phyloP scores from a whole-genome alignment of 352 stramenopile species.

The Phytopythium helicoides region DNA sequence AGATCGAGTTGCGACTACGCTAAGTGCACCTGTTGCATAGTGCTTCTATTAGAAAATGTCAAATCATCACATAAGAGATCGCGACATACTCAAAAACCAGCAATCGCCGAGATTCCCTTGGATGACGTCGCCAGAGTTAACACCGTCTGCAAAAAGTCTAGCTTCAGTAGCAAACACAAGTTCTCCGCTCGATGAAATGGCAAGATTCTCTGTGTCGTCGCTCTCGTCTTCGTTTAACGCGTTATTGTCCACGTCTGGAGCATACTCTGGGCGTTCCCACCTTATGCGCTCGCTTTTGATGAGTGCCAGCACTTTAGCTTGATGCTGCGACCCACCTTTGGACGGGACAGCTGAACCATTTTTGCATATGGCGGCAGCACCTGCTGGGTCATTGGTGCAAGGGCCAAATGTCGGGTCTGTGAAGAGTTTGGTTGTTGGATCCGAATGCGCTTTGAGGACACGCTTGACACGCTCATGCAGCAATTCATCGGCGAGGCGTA shows the following conservation, averaged over 20 bases:
- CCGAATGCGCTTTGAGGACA: constrained; percentile 47
- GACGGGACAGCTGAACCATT: constrained; percentile 40
- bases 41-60: not conserved
- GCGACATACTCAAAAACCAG: constrained; percentile 87
- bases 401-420: constrained; percentile 84
- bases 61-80: not conserved
- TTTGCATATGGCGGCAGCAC: constrained; percentile 69
- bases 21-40: constrained; percentile 65
- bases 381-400: constrained; percentile 41
- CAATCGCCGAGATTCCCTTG: constrained; percentile 91
- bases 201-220: constrained; percentile 17
- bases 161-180: constrained; percentile 55
- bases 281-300: constrained; percentile 75
- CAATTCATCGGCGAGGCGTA: constrained; percentile 64
- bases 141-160: constrained; percentile 72
- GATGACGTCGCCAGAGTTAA: constrained; percentile 82
- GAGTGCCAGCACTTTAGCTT: constrained; percentile 66
- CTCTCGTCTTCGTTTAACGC: constrained; percentile 29
- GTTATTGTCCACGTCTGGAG: constrained; percentile 22
- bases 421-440: constrained; percentile 56
- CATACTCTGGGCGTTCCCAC: constrained; percentile 77
- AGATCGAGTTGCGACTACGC: constrained; percentile 77
- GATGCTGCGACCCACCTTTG: constrained; percentile 72
- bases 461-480: constrained; percentile 75
- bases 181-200: constrained; percentile 6